A percentile compares a stretch with the other conserved stretches of the same genome.
Evolutionary conservation across 192 early-diverging fungal species (phyloP).

Genomic region (Coemansia sp.): DNA sequence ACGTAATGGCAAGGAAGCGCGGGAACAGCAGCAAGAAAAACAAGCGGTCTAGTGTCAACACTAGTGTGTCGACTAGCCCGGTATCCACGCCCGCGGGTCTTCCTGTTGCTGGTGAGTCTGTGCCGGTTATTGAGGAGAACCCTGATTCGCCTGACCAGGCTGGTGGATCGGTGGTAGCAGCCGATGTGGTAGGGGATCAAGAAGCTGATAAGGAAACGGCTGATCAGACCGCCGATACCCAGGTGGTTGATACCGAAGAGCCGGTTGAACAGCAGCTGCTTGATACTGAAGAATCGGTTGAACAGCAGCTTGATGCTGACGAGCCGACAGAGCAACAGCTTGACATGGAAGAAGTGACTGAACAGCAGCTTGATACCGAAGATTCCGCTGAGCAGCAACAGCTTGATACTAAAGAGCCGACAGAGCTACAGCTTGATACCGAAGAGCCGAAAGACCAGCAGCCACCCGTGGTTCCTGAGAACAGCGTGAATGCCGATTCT

Average conservation of each 20-base stretch:
- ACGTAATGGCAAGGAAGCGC: conserved; percentile 38
- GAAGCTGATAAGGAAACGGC: neutral
- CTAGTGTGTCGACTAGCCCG: conserved; percentile 24
- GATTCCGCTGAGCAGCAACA: neutral
- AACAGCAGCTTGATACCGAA: neutral
- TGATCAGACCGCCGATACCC: neutral
- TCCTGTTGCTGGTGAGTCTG: neutral
- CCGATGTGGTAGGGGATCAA: neutral
- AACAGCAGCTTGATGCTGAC: neutral
- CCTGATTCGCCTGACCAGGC: conserved; percentile 5
- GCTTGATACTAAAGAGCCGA: neutral
- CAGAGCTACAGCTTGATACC: neutral
- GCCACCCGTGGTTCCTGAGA: neutral
- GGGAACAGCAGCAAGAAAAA: conserved; percentile 29
- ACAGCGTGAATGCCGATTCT: neutral
- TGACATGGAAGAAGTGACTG: neutral
- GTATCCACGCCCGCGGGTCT: conserved; percentile 8
- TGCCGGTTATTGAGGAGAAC: conserved; percentile 5
- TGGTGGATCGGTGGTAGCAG: neutral
- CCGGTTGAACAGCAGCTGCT: no score
- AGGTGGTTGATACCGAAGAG: neutral
- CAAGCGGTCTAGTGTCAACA: conserved; percentile 26
- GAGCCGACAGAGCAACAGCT: neutral
- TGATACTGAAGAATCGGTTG: neutral
- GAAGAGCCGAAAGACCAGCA: neutral